phyloP scores from a whole-genome alignment of 805 yeast genomes.

The Cyberlindnera maritima region DNA sequence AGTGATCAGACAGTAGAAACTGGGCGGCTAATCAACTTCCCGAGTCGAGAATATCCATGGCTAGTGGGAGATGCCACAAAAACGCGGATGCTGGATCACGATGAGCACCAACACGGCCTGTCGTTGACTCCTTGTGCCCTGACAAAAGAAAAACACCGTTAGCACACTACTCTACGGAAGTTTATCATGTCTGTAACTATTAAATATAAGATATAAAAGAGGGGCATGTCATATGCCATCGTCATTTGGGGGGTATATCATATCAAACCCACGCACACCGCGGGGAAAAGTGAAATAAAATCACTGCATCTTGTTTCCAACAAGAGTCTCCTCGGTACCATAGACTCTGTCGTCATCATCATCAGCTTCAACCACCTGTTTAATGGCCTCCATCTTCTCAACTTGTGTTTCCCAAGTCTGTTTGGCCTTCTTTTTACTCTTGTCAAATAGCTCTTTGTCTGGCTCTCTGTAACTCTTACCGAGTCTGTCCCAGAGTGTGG shows the following conservation, averaged over 20 bases:
- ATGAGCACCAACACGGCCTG: no score
- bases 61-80: no score
- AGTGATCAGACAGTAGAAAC: no score
- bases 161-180: no score
- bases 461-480: conserved; percentile 94
- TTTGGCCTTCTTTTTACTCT: conserved; percentile 51
- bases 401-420: conserved; percentile 70
- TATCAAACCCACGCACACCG: neutral
- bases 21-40: no score
- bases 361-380: conserved; percentile 76
- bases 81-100: no score
- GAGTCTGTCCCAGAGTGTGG: conserved; percentile 96
- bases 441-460: conserved; percentile 79
- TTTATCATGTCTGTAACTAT: no score
- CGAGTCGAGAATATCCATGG: no score
- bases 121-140: no score
- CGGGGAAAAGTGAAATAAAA: neutral
- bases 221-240: no score
- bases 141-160: no score
- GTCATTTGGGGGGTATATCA: neutral
- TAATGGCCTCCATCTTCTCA: conserved; percentile 72
- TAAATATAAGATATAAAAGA: no score
- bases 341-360: conserved; percentile 73
- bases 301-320: neutral
- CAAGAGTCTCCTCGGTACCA: conserved; percentile 43